phyloP scores from a whole-genome alignment of 768 basidiomycete species.

The Rhizopogon roseolus region DNA sequence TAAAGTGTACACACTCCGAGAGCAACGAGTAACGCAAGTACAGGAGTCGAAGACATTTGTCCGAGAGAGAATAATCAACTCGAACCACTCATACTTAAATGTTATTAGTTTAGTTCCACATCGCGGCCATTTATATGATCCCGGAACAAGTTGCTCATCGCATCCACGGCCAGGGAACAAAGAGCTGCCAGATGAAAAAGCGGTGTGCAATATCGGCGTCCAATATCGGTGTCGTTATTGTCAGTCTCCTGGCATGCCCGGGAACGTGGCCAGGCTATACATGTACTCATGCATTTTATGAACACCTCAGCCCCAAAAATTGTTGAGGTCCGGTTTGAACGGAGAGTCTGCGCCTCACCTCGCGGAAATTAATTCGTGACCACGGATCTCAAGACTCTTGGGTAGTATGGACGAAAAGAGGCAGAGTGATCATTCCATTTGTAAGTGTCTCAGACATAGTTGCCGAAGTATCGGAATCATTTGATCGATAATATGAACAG shows the following conservation, averaged over 20 bases:
- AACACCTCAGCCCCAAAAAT: no score
- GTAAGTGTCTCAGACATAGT: no score
- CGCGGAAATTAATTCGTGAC: no score
- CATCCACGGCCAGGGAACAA: neutral
- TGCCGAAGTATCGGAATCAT: no score
- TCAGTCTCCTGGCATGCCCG: neutral
- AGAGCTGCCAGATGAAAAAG: neutral
- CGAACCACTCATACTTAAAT: neutral
- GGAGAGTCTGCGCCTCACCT: no score
- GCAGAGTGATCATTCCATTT: no score
- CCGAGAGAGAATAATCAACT: neutral
- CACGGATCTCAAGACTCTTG: no score
- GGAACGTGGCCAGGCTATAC: neutral
- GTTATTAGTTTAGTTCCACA: no score
- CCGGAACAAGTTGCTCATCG: no score
- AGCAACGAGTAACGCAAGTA: constrained; percentile 14
- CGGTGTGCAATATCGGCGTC: neutral
- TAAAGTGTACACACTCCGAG: constrained; percentile 18
- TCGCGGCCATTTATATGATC: neutral
- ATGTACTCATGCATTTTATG: neutral
- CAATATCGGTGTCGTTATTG: neutral
- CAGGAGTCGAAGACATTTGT: constrained; percentile 12
- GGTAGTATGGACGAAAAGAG: no score
- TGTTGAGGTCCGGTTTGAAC: no score
- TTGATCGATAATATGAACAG: no score